These are phyloP conservation scores for Liquidambar formosana DNA, from an alignment of 164 flowering plant genomes.

Conservation along the genomic window DNA sequence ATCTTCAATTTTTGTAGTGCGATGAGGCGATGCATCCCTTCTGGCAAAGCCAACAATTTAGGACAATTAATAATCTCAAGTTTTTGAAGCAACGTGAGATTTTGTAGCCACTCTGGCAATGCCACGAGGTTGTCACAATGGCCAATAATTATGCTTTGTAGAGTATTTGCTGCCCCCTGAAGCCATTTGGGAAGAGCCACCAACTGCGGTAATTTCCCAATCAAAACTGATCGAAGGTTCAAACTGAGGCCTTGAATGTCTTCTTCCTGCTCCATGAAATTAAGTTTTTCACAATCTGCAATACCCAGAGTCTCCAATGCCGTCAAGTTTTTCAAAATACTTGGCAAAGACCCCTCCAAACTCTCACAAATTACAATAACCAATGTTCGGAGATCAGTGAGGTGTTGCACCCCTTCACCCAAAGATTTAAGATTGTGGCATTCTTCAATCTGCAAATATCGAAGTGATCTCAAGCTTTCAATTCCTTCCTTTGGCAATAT, in stretches of 20 bases:
- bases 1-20: too few relatives aligned
- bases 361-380: background rate
- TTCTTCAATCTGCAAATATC: background rate
- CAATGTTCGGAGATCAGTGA: slow-evolving; percentile 1
- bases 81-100: background rate
- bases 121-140: background rate
- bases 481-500: background rate
- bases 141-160: background rate
- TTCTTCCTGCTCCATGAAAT: background rate
- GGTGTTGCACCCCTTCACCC: background rate
- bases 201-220: background rate
- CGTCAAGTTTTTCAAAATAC: background rate
- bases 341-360: background rate
- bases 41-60: background rate
- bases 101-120: slow-evolving; percentile 4
- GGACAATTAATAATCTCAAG: background rate
- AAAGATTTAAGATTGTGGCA: background rate
- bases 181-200: slow-evolving; percentile 1
- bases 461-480: background rate
- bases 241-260: background rate
- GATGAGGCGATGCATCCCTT: background rate
- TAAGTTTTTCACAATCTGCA: background rate
- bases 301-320: background rate
- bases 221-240: background rate
- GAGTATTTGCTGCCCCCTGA: background rate